Base-by-base conservation (phyloP, 2,329 filamentous ascomycete species). In the Aspergillus flavus region DNA sequence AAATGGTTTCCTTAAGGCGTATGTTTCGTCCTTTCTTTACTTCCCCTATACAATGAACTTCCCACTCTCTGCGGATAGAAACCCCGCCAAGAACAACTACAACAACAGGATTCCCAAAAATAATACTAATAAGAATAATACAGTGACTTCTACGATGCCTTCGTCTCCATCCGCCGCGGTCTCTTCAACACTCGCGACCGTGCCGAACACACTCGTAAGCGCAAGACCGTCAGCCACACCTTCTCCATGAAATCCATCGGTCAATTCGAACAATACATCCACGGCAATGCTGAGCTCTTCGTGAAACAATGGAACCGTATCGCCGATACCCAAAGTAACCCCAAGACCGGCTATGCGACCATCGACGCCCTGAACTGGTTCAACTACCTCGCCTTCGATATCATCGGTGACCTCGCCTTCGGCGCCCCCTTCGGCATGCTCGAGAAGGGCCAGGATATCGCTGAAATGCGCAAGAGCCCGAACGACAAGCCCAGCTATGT, bases 141-240 rank as follows among this genome's bases (percentile, higher is more conserved):
- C 63, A 93, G 90, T 48, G 89, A 94, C 2, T 97, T 94, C 80
- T 97, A 97, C 71, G 92, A 96, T 72, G 91, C 92, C 57, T 97
- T 97, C 71, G 93, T 97, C 60, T 94, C 91, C 14, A 96, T 96
- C 72, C 87, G 86, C 57, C 87, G 92, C 14, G 93, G 93, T 23
- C 84, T 97, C 14, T 97, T 97, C 87, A 97, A 96, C 78, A 96
- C 93, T 0, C 85, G 94, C 36, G 88, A 94, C 79, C 86, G 94
- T 56, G 83, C 83, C 0, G 92, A 97, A 73, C 93, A 97, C 77
- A 89, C 90, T 0, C 88, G 93, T 66, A 97, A 97, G 85, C 87
- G 93, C 72, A 97, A 96, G 85, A 89, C 92, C 2, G 87, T 97
- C 55, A 89, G 91, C 1, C 92, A 96, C 77, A 95, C 92, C 36